phyloP scores from a whole-genome alignment of 768 basidiomycete genomes.

The Mycena kentingensis region DNA sequence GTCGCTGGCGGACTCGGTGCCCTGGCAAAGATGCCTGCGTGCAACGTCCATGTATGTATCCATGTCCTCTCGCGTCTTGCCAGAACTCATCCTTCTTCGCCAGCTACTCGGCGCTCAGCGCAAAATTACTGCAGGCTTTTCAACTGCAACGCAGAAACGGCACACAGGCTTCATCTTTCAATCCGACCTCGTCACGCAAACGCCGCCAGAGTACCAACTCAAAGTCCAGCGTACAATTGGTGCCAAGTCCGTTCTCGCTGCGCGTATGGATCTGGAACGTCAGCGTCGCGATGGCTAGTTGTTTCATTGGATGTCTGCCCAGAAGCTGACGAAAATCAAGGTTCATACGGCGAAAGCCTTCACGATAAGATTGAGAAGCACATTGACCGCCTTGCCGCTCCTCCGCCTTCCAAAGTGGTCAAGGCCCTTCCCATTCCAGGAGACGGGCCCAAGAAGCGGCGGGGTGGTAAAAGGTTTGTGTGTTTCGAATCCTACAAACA shows the following conservation, averaged over 20 bases:
- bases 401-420: conserved; percentile 88
- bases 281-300: conserved; percentile 73
- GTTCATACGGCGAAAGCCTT: conserved; percentile 77
- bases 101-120: conserved; percentile 93
- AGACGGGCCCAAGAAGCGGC: conserved; percentile 93
- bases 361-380: conserved; percentile 91
- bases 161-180: conserved; percentile 98
- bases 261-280: conserved; percentile 92
- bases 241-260: conserved; percentile 87
- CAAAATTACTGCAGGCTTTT: conserved; percentile 92
- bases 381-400: conserved; percentile 88
- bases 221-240: conserved; percentile 93
- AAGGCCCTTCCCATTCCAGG: conserved; percentile 94
- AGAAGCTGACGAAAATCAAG: conserved; percentile 34
- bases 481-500: not conserved
- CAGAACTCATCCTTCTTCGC: not conserved
- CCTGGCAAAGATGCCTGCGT: conserved; percentile 91
- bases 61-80: not conserved
- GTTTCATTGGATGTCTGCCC: not conserved
- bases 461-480: conserved; percentile 88
- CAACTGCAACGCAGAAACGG: conserved; percentile 79
- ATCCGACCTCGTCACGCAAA: conserved; percentile 81
- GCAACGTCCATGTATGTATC: conserved; percentile 90
- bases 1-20: conserved; percentile 92
- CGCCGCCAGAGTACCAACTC: conserved; percentile 86